phyloP scores from a whole-genome alignment of 345 rosid genomes.

The Eucalyptus albens region DNA sequence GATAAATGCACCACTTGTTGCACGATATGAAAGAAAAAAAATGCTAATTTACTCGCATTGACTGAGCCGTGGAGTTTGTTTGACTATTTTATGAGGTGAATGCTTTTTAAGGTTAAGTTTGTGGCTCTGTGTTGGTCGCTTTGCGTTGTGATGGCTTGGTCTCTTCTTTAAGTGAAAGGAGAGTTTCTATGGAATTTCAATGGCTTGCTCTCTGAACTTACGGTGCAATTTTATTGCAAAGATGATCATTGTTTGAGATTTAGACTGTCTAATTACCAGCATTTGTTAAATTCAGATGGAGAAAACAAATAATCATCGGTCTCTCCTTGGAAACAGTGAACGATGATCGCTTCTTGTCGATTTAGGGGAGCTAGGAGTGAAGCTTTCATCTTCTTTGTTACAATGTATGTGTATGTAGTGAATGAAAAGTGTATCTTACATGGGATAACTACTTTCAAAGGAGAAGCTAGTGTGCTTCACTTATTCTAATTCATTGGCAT shows the following conservation, averaged over 20 bases:
- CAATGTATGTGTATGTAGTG: neutral
- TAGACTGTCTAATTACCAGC: neutral
- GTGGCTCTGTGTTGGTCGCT: neutral
- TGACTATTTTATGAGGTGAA: neutral
- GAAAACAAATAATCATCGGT: neutral
- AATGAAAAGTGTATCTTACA: neutral
- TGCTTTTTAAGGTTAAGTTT: neutral
- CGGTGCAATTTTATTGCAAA: neutral
- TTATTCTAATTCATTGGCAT: neutral
- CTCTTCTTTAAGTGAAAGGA: neutral
- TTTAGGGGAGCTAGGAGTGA: neutral
- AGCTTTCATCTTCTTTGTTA: neutral
- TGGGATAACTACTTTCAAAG: neutral
- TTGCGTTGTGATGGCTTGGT: neutral
- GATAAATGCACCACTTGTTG: neutral
- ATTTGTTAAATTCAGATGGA: neutral
- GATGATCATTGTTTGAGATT: neutral
- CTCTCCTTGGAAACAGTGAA: neutral
- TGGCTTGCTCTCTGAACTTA: neutral
- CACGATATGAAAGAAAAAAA: neutral
- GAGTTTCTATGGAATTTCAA: neutral
- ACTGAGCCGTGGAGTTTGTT: neutral
- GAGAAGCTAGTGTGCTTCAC: neutral
- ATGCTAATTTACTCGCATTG: neutral
- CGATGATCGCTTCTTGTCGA: neutral